phyloP scores from a whole-genome alignment of 202 grass and related monocot species.

The Schoenoplectus triqueter region DNA sequence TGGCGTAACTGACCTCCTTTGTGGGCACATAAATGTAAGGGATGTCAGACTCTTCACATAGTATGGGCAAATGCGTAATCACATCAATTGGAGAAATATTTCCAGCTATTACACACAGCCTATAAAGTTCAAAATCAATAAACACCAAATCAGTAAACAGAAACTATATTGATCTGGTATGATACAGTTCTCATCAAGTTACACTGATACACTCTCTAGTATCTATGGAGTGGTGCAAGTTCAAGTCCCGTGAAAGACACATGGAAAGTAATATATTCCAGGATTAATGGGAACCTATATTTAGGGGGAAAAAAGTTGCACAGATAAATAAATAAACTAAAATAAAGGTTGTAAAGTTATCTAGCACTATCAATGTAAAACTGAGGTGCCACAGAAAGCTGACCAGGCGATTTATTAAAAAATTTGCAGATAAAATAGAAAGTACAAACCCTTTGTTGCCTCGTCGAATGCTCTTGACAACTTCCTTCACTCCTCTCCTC shows the following conservation, averaged over 20 bases:
- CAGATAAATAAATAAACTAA: background rate
- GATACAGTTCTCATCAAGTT: background rate
- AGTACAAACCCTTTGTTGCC: conserved; percentile 70
- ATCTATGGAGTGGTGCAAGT: no score
- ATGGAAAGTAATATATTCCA: no score
- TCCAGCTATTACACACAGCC: conserved; percentile 80
- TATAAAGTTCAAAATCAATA: conserved; percentile 39
- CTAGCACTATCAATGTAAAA: background rate
- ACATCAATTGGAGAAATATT: conserved; percentile 94
- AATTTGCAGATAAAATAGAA: background rate
- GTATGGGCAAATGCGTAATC: conserved; percentile 75
- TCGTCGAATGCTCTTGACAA: conserved; percentile 91
- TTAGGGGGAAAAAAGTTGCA: no score
- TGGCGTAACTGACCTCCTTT: conserved; percentile 60
- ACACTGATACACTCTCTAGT: background rate
- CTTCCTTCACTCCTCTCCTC: conserved; percentile 94
- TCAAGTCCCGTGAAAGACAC: no score
- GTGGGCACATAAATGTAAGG: conserved; percentile 77
- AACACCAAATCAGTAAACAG: conserved; percentile 19
- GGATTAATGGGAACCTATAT: no score
- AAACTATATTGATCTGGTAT: background rate
- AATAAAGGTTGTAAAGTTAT: background rate
- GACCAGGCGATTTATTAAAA: background rate
- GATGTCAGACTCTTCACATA: conserved; percentile 75
- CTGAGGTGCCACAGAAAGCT: background rate